phyloP scores from a whole-genome alignment of 352 stramenopile species.

The Hyphochytrium catenoides region DNA sequence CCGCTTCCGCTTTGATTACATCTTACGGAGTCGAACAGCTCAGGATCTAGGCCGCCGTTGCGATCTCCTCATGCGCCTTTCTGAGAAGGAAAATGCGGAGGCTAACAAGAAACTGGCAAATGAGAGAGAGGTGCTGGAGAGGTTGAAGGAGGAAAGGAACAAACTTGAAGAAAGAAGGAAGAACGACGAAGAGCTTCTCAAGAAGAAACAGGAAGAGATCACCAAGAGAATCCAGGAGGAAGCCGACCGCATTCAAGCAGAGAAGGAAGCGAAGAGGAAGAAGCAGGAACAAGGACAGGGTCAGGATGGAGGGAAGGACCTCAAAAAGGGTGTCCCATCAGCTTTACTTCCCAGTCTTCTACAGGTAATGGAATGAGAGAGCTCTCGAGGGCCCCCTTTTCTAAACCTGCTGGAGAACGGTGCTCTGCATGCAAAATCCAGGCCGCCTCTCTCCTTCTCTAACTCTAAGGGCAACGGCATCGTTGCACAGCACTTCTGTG shows the following conservation, averaged over 20 bases:
- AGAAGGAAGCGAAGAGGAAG: slow-evolving; percentile 38
- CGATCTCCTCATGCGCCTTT: slow-evolving; percentile 79
- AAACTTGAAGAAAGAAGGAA: slow-evolving; percentile 34
- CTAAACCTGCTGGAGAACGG: slow-evolving; percentile 22
- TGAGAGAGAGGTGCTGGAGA: slow-evolving; percentile 30
- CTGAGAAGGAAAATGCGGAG: slow-evolving; percentile 75
- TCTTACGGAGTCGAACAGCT: slow-evolving; percentile 85
- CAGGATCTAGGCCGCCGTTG: slow-evolving; percentile 85
- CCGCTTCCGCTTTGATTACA: slow-evolving; percentile 95
- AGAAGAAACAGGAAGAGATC: slow-evolving; percentile 37
- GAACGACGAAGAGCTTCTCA: slow-evolving; percentile 37
- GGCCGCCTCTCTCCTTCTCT: slow-evolving; percentile 35
- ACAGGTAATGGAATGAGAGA: slow-evolving; percentile 24
- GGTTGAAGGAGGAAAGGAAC: slow-evolving; percentile 38
- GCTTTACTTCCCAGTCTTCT: too few relatives aligned
- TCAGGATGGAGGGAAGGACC: slow-evolving; percentile 29
- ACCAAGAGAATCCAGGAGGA: slow-evolving; percentile 33
- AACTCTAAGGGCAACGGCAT: slow-evolving; percentile 13
- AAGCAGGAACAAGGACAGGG: slow-evolving; percentile 34
- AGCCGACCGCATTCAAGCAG: slow-evolving; percentile 50
- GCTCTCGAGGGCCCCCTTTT: slow-evolving; percentile 22
- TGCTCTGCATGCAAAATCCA: slow-evolving; percentile 31
- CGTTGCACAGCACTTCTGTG: too few relatives aligned
- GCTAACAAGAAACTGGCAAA: slow-evolving; percentile 44
- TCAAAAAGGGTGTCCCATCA: too few relatives aligned